Conservation (phyloP, 2,329 filamentous ascomycete genomes). For the Fusarium pseudocircinatum region DNA sequence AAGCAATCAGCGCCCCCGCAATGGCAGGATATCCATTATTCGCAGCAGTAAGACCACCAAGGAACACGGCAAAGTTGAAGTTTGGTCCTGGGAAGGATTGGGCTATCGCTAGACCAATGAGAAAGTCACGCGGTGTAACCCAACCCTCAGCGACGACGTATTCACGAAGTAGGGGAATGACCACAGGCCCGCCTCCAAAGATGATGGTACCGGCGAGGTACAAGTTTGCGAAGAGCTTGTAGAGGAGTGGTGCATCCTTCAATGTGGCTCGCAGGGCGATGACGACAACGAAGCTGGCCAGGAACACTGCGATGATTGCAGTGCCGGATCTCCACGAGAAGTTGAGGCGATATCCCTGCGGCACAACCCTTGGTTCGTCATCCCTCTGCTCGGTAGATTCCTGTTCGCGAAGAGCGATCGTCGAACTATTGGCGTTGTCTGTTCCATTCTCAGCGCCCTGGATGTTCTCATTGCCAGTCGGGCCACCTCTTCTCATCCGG, state of each 20-base stretch:
- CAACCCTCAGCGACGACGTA: constrained; percentile 74
- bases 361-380: constrained; percentile 42
- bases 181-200: constrained; percentile 71
- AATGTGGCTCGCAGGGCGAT: constrained; percentile 46
- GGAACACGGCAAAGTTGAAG: constrained; percentile 65
- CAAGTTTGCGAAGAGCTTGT: constrained; percentile 75
- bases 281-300: constrained; percentile 65
- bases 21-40: constrained; percentile 49
- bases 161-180: constrained; percentile 70
- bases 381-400: background rate
- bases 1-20: constrained; percentile 62
- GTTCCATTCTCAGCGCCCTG: background rate
- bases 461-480: fast-evolving
- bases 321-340: constrained; percentile 59
- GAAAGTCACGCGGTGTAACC: constrained; percentile 76
- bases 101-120: constrained; percentile 76
- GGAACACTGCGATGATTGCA: constrained; percentile 57
- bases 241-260: constrained; percentile 31
- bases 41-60: constrained; percentile 61
- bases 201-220: constrained; percentile 78
- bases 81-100: constrained; percentile 70
- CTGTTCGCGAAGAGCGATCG: background rate
- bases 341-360: constrained; percentile 46
- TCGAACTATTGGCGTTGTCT: fast-evolving
- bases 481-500: fast-evolving